phyloP scores from a whole-genome alignment of 2,329 filamentous ascomycete species.

The Diaporthe destruens region DNA sequence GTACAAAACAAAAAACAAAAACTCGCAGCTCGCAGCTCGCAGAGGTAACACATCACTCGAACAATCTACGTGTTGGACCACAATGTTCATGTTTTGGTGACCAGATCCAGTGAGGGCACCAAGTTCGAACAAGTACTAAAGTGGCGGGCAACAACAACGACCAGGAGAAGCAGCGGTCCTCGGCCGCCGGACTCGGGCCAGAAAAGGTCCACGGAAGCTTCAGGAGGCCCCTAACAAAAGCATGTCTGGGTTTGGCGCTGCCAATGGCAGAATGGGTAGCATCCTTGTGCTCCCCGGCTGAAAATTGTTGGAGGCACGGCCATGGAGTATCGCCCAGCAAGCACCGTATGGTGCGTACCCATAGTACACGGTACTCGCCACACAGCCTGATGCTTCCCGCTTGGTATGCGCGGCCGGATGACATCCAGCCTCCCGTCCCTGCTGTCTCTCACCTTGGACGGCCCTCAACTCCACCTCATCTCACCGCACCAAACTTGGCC shows the following conservation, averaged over 20 bases:
- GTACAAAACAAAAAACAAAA: background rate
- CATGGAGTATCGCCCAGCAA: constrained; percentile 16
- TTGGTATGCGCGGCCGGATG: constrained; percentile 27
- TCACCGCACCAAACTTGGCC: background rate
- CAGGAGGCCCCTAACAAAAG: constrained; percentile 32
- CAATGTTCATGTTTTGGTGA: constrained; percentile 3
- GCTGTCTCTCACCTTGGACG: background rate
- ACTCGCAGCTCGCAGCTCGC: background rate
- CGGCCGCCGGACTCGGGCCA: constrained; percentile 9
- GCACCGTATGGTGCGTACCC: constrained; percentile 11
- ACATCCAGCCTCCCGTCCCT: constrained; percentile 29
- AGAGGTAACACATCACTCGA: background rate
- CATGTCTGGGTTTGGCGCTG: constrained; percentile 26
- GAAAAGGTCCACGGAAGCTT: constrained; percentile 2
- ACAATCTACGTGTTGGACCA: background rate
- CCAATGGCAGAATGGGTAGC: constrained; percentile 9
- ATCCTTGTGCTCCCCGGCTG: constrained; percentile 35
- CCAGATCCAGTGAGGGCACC: background rate
- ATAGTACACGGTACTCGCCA: constrained; percentile 27
- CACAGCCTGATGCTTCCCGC: constrained; percentile 32
- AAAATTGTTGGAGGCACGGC: constrained; percentile 32
- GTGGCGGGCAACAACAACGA: background rate
- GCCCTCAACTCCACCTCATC: background rate
- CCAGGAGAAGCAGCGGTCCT: background rate
- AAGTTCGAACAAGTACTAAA: background rate